Conservation (phyloP, 2,329 filamentous ascomycete species). For the Diaporthe caulivora region DNA sequence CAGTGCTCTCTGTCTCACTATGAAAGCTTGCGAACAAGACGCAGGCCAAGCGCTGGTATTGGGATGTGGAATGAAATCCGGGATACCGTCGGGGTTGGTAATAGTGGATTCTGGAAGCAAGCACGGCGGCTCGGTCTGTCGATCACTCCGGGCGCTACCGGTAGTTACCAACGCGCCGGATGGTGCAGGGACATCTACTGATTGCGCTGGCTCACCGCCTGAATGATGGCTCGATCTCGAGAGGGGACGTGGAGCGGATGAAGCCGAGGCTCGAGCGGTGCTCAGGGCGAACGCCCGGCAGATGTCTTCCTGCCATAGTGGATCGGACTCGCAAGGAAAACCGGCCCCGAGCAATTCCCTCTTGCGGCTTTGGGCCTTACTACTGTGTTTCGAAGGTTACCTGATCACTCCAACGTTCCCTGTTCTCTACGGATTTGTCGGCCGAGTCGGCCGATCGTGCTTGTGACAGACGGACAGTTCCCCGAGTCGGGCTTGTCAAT, state of each 20-base stretch:
- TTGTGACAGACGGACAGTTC: not conserved
- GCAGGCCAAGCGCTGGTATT: too few relatives aligned
- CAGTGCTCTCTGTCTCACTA: not conserved
- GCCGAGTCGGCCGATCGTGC: not conserved
- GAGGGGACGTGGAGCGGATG: not conserved
- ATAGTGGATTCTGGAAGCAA: not conserved
- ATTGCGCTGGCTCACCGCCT: not conserved
- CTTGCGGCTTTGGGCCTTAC: not conserved
- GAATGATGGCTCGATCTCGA: not conserved
- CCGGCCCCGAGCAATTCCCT: not conserved
- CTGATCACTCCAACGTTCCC: not conserved
- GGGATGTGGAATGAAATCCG: too few relatives aligned
- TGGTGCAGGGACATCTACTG: not conserved
- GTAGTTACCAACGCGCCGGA: slow-evolving; percentile 10
- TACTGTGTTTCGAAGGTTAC: not conserved
- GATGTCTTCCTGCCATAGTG: not conserved
- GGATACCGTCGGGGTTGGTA: not conserved
- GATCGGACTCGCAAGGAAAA: not conserved
- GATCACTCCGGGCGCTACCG: not conserved
- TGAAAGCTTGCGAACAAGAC: not conserved
- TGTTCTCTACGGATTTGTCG: not conserved
- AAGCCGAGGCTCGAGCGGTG: not conserved
- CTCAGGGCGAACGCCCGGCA: not conserved
- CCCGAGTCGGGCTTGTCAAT: not conserved
- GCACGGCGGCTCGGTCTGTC: not conserved